Evolutionary conservation across 345 rosid genomes (phyloP), one percentile per base, ranked within the genome.

Genomic region (Citrus unshiu): DNA sequence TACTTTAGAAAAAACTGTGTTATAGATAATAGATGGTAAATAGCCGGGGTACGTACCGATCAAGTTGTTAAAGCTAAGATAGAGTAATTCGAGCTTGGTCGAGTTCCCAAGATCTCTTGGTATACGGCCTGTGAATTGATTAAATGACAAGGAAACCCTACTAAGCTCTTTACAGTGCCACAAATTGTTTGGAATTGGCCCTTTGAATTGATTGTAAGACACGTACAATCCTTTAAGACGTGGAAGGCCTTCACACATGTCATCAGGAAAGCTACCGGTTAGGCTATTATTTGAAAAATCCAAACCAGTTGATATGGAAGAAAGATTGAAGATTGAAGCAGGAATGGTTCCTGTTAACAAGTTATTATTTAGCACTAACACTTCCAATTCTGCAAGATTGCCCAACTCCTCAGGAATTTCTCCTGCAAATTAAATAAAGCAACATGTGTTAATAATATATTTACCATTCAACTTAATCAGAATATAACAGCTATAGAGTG

Each of bases 41-140:
- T 4, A 54, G 6, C 9, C 7, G 24, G 9, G 12, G 27, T 22
- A 6, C 5, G 18, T 74, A 74, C 84, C 84, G 68, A 35, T 35
- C 34, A 78, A 73, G 62, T 68, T 68, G 66, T 78, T 77, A 2
- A 14, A 29, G 2, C 30, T 9, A 5, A 82, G 21, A 27, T 68
- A 30, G 14, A 82, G 62, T 9, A 7, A 35, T 40, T 46, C 8
- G 22, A 82, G 72, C 60, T 4, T 43, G 10, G 72, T 60, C 51
- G 68, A 72, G 60, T 82, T 82, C 2, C 81, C 78, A 60, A 81
- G 34, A 57, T 68, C 74, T 37, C 46, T 60, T 16, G 84, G 81
- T 12, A 81, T 81, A 12, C 3, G 49, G 40, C 78, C 78, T 19
- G 46, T 5, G 39, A 63, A 30, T 29, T 63, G 22, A 16, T 63